Conservation (phyloP, 371 early-diverging fungal genomes). For the Lichtheimia corymbifera region DNA sequence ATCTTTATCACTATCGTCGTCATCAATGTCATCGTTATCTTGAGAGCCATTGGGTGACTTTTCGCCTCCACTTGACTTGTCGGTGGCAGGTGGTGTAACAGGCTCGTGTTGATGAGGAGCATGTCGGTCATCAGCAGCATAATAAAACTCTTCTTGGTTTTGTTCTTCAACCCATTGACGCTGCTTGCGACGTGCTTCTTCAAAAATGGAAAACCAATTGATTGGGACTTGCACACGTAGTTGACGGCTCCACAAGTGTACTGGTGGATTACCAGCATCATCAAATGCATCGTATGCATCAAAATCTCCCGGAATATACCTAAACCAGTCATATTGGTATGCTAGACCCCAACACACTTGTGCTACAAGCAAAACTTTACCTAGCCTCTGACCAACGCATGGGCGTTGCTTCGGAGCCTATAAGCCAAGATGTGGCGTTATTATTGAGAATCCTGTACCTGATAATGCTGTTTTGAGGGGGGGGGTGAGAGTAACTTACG, state of each 20-base stretch:
- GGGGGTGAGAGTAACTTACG: constrained; percentile 33
- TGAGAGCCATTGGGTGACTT: not conserved
- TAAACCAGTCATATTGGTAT: constrained; percentile 6
- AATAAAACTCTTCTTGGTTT: constrained; percentile 14
- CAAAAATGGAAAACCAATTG: constrained; percentile 49
- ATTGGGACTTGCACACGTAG: constrained; percentile 31
- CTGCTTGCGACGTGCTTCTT: constrained; percentile 44
- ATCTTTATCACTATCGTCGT: not conserved
- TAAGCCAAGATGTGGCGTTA: too few relatives aligned
- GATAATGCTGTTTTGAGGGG: too few relatives aligned
- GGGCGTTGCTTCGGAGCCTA: constrained; percentile 39
- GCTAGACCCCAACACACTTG: not conserved
- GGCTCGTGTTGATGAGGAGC: not conserved
- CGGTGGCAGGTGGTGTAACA: constrained; percentile 6
- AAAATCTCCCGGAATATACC: constrained; percentile 49
- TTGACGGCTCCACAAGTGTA: constrained; percentile 40
- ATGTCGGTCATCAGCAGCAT: constrained; percentile 5
- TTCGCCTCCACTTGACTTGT: not conserved
- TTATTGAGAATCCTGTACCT: too few relatives aligned
- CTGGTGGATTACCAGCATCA: constrained; percentile 47
- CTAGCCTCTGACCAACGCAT: constrained; percentile 52
- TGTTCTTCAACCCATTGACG: constrained; percentile 27
- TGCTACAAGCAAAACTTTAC: constrained; percentile 12
- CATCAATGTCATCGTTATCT: not conserved
- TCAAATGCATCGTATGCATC: constrained; percentile 47